Evolutionary conservation across 2,329 filamentous ascomycete genomes (phyloP).

Genomic region (Penicillium sclerotiorum): DNA sequence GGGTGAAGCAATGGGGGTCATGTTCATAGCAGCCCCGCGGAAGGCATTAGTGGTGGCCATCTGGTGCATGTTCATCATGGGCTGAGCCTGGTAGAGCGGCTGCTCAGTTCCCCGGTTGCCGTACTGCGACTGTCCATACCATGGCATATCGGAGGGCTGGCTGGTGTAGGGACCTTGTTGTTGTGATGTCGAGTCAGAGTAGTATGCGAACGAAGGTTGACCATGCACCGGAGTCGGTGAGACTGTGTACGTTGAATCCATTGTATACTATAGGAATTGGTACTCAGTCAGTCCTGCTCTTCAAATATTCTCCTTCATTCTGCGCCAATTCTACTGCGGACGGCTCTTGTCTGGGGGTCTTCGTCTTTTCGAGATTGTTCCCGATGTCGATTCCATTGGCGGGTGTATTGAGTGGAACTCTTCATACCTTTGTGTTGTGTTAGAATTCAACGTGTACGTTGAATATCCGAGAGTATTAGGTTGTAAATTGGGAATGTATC

Average conservation of each 20-base stretch:
- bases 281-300: neutral
- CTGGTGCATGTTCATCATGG: slow-evolving; percentile 49
- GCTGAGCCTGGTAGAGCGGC: slow-evolving; percentile 42
- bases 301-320: neutral
- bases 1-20: slow-evolving; percentile 75
- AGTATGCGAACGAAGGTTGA: slow-evolving; percentile 83
- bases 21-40: slow-evolving; percentile 41
- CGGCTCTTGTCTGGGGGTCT: too few relatives aligned
- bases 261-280: slow-evolving; percentile 38
- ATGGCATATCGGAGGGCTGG: slow-evolving; percentile 58
- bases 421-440: slow-evolving; percentile 7
- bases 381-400: too few relatives aligned
- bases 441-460: slow-evolving; percentile 4
- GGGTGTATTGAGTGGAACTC: too few relatives aligned
- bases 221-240: slow-evolving; percentile 60
- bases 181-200: slow-evolving; percentile 74
- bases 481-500: slow-evolving; percentile 4
- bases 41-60: slow-evolving; percentile 47
- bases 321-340: too few relatives aligned
- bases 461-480: slow-evolving; percentile 8
- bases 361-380: too few relatives aligned
- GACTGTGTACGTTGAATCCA: slow-evolving; percentile 66
- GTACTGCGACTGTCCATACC: slow-evolving; percentile 44
- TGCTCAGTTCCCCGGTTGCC: slow-evolving; percentile 28
- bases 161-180: slow-evolving; percentile 76